Percentiles rank a stretch among this genome's conserved stretches.
phyloP scores from a whole-genome alignment of 208 protist species.

The Trypanosoma platydactyli region DNA sequence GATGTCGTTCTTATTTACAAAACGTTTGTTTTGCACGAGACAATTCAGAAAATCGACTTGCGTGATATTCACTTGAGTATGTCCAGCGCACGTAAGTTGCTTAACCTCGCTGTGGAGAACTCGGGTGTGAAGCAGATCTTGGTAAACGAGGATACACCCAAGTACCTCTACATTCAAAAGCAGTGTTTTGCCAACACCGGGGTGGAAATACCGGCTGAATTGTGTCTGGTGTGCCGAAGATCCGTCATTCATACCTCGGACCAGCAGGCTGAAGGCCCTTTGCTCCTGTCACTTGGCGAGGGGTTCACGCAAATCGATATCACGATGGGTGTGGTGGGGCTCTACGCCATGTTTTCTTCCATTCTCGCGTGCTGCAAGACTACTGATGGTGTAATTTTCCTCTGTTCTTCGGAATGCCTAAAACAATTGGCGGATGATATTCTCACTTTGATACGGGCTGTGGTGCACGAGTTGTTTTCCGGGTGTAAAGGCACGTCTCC shows the following conservation, averaged over 20 bases:
- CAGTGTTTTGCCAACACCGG: slow-evolving; percentile 65
- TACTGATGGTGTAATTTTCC: slow-evolving; percentile 56
- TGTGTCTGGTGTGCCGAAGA: slow-evolving; percentile 55
- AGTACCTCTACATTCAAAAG: slow-evolving; percentile 63
- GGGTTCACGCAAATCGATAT: slow-evolving; percentile 20
- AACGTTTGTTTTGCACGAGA: slow-evolving; percentile 53
- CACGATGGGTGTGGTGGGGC: slow-evolving; percentile 34
- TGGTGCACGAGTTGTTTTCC: slow-evolving; percentile 31
- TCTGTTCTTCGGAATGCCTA: slow-evolving; percentile 59
- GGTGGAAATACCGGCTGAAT: slow-evolving; percentile 25
- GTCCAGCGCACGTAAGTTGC: slow-evolving; percentile 47
- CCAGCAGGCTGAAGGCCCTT: slow-evolving; percentile 22
- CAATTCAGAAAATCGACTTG: slow-evolving; percentile 71
- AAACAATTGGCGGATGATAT: slow-evolving; percentile 49
- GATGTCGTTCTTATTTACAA: slow-evolving; percentile 53
- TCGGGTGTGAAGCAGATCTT: slow-evolving; percentile 52
- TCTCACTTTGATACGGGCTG: slow-evolving; percentile 35
- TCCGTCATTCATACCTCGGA: slow-evolving; percentile 28
- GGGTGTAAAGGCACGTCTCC: slow-evolving; percentile 11
- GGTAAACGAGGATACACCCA: slow-evolving; percentile 63
- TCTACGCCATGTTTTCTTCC: slow-evolving; percentile 53
- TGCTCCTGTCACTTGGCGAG: slow-evolving; percentile 36
- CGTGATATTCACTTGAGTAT: slow-evolving; percentile 61
- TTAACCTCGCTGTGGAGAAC: slow-evolving; percentile 59
- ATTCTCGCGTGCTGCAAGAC: slow-evolving; percentile 48